Conservation (phyloP, 1,284 basidiomycete species). For the Pseudozyma sp. region DNA sequence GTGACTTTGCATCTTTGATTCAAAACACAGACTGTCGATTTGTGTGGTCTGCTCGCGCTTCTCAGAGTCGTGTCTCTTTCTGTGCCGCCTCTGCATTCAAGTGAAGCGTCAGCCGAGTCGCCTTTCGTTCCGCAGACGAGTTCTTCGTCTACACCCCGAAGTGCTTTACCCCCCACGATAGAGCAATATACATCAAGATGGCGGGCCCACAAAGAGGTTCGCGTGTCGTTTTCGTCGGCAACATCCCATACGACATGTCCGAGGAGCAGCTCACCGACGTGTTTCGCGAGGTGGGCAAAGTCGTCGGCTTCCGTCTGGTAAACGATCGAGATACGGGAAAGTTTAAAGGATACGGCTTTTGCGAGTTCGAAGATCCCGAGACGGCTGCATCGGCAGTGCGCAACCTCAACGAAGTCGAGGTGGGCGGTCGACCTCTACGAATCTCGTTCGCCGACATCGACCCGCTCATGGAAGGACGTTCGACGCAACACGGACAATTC, state of each 20-base stretch:
- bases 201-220: conserved; percentile 46
- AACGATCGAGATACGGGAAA: conserved; percentile 96
- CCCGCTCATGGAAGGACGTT: conserved; percentile 60
- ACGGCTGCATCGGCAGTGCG: conserved; percentile 86
- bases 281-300: conserved; percentile 66
- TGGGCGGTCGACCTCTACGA: conserved; percentile 83
- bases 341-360: conserved; percentile 96
- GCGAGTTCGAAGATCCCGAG: conserved; percentile 95
- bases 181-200: conserved; percentile 22
- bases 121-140: too few species aligned
- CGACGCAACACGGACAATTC: conserved; percentile 61
- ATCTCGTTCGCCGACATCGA: conserved; percentile 77
- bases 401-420: conserved; percentile 82
- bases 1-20: conserved; percentile 14
- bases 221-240: conserved; percentile 64
- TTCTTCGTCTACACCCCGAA: background rate
- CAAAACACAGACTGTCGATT: conserved; percentile 1
- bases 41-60: conserved; percentile 22
- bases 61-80: background rate
- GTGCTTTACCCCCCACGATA: background rate
- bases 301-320: conserved; percentile 72
- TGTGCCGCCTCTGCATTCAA: too few species aligned
- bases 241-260: conserved; percentile 68
- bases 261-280: conserved; percentile 67
- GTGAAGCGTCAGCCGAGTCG: too few species aligned